Conservation (phyloP, 305 asterid genomes). For the Salvia sclarea region DNA sequence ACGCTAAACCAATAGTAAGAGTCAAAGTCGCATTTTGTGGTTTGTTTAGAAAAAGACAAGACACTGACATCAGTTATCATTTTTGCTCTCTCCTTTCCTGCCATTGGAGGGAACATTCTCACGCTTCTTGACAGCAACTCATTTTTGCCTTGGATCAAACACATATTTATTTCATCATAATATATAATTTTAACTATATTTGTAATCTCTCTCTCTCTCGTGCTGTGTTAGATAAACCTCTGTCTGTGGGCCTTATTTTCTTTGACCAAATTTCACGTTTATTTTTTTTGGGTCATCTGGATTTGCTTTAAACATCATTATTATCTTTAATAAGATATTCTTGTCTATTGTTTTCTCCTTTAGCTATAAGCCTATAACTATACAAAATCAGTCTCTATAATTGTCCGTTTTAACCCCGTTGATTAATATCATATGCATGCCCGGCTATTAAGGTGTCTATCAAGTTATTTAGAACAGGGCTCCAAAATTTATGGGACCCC, state of each 20-base stretch:
- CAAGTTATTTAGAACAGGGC: too few species aligned
- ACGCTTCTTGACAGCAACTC: conserved; percentile 36
- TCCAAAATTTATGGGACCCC: too few species aligned
- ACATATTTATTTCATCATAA: not conserved
- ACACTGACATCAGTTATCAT: conserved; percentile 20
- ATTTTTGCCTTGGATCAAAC: conserved; percentile 39
- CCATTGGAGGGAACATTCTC: conserved; percentile 39
- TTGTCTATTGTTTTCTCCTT: conserved; percentile 18
- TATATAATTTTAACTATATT: not conserved
- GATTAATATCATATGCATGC: not conserved
- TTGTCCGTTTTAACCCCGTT: not conserved
- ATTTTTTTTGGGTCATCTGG: not conserved
- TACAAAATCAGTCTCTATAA: not conserved
- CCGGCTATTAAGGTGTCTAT: too few species aligned
- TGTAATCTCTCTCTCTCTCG: not conserved
- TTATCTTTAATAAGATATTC: conserved; percentile 34
- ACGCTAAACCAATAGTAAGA: not conserved
- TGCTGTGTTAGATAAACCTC: not conserved
- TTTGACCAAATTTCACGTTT: conserved; percentile 32
- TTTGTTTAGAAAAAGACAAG: conserved; percentile 3
- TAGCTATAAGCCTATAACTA: not conserved
- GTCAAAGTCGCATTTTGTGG: not conserved
- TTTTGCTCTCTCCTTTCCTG: conserved; percentile 15
- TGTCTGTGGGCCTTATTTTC: conserved; percentile 36
- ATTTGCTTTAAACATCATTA: conserved; percentile 39